phyloP scores from a whole-genome alignment of 2,329 filamentous ascomycete species.

The Ophiostoma ips region DNA sequence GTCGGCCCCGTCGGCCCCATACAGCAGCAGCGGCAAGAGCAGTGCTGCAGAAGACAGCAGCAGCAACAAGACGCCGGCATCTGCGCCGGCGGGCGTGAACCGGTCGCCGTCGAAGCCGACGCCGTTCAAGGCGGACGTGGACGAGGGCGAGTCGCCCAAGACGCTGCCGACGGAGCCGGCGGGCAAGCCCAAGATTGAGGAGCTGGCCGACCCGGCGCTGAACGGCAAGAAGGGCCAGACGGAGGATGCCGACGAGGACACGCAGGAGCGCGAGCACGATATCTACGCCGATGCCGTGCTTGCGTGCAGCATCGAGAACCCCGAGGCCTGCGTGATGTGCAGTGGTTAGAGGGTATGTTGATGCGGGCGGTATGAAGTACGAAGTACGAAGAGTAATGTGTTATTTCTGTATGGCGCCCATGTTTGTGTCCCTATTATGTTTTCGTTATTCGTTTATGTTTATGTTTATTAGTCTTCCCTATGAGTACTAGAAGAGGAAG shows the following conservation, averaged over 20 bases:
- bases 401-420: too few species aligned
- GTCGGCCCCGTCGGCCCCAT: conserved; percentile 45
- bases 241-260: conserved; percentile 61
- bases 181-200: conserved; percentile 48
- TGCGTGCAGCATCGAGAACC: conserved; percentile 94
- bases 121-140: conserved; percentile 62
- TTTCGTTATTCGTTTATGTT: too few species aligned
- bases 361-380: not conserved
- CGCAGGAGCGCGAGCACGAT: conserved; percentile 66
- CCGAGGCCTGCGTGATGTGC: conserved; percentile 92
- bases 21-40: conserved; percentile 37
- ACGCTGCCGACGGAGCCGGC: conserved; percentile 57
- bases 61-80: conserved; percentile 52
- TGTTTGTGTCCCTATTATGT: too few species aligned
- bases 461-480: too few species aligned
- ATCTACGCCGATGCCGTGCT: conserved; percentile 92
- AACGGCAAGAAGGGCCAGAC: conserved; percentile 44
- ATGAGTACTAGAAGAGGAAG: too few species aligned
- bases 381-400: too few species aligned
- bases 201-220: conserved; percentile 42
- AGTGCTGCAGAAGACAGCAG: conserved; percentile 47
- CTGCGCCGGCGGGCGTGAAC: conserved; percentile 26
- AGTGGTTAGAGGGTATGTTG: conserved; percentile 68
- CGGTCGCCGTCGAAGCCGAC: conserved; percentile 47
- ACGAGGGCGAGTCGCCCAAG: conserved; percentile 68